Evolutionary conservation across 257 asterid species (phyloP), one percentile per base, ranked within the genome.

Genomic region (Mentha longifolia): DNA sequence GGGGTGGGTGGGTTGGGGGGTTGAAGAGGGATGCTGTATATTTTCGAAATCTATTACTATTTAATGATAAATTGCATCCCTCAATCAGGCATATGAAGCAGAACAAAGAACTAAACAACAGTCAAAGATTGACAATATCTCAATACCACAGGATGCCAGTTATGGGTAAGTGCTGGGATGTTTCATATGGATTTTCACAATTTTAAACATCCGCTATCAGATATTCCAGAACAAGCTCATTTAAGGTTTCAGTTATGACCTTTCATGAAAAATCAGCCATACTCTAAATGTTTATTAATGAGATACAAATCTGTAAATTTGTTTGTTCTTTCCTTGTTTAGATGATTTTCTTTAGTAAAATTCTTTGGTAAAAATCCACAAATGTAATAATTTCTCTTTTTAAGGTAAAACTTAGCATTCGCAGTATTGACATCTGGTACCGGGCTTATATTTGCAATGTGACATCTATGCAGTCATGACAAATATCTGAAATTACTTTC

Each of bases 81-180:
- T 81, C 65, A 60, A 74, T 77, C 86, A 95, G 99, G 92, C 92
- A 67, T 91, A 74, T 77, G 99, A 92, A 79, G 97, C 86, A 30
- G 92, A 88, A 67, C 92, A 89, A 79, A 86, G 98, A 70, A 83
- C 86, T 75, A 90, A 84, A 68, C 96, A 88, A 55, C 88, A 89
- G 74, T 63, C 57, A 67, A 82, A 77, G 56, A 80, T 95, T 74
- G 97, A 90, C 72, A 78, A 65, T 66, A 76, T 88, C 74, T 62
- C 83, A 67, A 71, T 95, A 76, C 89, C 93, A 16, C 97, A 85
- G 82, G 84, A 85, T 55, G 84, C 96, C 74, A 90, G 98, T 79
- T 81, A 89, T 75, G 92, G 88, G 99, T 95, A 72, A 83, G 95
- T 84, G 67, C 73, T 30, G 51, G 43, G 46, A 22, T 28, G 66